These are phyloP conservation scores for Vaccinium darrowii DNA, from an alignment of 148 eudicot species.

Conservation along the genomic window DNA sequence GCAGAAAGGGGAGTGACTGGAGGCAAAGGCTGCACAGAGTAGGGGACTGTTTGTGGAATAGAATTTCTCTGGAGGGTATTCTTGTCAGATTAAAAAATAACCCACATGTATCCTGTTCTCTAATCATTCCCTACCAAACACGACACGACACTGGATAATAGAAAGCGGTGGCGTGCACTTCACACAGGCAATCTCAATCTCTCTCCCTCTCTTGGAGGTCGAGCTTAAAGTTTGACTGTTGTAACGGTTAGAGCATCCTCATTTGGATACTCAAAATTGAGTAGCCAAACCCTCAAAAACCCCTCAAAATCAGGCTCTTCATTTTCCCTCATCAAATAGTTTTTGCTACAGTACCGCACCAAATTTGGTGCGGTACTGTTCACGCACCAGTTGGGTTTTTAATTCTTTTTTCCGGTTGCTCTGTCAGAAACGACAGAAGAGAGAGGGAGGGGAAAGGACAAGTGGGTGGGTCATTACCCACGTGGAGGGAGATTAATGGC, in stretches of 20 bases:
- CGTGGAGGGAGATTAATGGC: too few relatives aligned
- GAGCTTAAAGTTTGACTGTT: constrained; percentile 2
- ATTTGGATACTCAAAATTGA: too few relatives aligned
- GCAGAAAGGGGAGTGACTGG: neutral
- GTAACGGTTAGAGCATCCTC: neutral
- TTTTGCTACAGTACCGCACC: too few relatives aligned
- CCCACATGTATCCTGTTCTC: constrained; percentile 14
- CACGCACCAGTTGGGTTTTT: too few relatives aligned
- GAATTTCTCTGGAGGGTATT: neutral
- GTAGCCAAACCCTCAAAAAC: too few relatives aligned
- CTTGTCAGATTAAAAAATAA: neutral
- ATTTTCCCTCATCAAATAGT: too few relatives aligned
- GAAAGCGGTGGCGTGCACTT: constrained; percentile 23
- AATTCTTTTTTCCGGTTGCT: too few relatives aligned
- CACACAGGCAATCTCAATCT: neutral
- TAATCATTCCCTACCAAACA: constrained; percentile 9
- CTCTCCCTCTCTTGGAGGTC: neutral
- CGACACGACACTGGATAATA: constrained; percentile 20
- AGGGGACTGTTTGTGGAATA: neutral
- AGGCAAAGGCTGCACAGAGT: neutral
- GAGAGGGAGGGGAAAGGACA: too few relatives aligned
- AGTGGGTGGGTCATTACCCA: too few relatives aligned
- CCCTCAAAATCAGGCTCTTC: too few relatives aligned
- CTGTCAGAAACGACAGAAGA: too few relatives aligned
- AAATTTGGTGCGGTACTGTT: too few relatives aligned